These are phyloP conservation scores for Pholiota conissans DNA, from an alignment of 768 basidiomycete species.

Conservation along the genomic window DNA sequence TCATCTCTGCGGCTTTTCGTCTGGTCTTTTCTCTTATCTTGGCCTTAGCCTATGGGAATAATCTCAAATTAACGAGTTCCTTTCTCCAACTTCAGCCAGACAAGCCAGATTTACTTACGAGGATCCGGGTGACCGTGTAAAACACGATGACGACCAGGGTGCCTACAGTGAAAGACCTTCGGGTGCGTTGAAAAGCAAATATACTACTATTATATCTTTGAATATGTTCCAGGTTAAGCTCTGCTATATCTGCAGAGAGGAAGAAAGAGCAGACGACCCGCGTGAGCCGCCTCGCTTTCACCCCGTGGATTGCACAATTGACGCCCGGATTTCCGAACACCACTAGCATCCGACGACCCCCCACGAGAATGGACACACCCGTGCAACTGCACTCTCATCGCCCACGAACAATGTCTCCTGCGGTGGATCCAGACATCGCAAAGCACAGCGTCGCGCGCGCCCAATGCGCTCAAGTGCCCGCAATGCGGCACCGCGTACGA, in stretches of 20 bases:
- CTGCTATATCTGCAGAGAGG: slow-evolving; percentile 81
- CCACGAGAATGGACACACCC: slow-evolving; percentile 74
- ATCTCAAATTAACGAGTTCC: too few relatives aligned
- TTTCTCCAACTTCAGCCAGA: too few relatives aligned
- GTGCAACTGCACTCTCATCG: slow-evolving; percentile 77
- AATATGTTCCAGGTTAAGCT: slow-evolving; percentile 53
- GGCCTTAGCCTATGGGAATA: too few relatives aligned
- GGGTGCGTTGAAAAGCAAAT: too few relatives aligned
- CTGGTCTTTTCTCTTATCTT: too few relatives aligned
- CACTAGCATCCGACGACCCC: slow-evolving; percentile 43
- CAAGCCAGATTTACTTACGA: too few relatives aligned
- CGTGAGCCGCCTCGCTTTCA: slow-evolving; percentile 22
- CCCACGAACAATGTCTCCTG: slow-evolving; percentile 77
- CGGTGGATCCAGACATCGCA: slow-evolving; percentile 80
- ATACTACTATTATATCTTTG: not conserved
- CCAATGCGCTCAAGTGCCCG: slow-evolving; percentile 77
- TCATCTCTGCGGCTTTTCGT: too few relatives aligned
- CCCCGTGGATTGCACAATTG: not conserved
- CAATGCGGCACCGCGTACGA: slow-evolving; percentile 72
- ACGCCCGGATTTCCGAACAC: not conserved
- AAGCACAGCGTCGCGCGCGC: slow-evolving; percentile 47
- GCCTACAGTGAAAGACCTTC: slow-evolving; percentile 32
- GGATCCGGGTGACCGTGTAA: not conserved
- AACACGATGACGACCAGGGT: slow-evolving; percentile 12
- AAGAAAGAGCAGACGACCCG: slow-evolving; percentile 54